These are phyloP conservation scores for Cystobasidium pallidum DNA, from an alignment of 1,284 basidiomycete species.

Conservation along the genomic window DNA sequence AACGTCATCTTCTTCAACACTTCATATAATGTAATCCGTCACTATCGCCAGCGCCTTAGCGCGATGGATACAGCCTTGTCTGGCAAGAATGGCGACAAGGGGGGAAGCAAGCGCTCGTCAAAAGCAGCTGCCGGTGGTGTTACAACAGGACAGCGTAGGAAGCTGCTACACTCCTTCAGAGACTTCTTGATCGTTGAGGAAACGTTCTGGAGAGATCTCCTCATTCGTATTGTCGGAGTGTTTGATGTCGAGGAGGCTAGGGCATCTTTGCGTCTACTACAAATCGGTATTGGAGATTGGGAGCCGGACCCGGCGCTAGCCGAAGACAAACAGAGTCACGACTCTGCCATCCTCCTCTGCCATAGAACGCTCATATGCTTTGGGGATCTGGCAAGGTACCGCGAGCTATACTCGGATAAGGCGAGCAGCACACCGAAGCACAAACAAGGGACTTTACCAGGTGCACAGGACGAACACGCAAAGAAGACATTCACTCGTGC, in stretches of 20 bases:
- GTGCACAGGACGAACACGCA: slow-evolving; percentile 56
- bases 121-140: slow-evolving; percentile 52
- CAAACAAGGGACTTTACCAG: background rate
- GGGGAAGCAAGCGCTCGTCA: slow-evolving; percentile 19
- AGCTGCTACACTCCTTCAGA: slow-evolving; percentile 80
- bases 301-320: slow-evolving; percentile 45
- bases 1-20: slow-evolving; percentile 91
- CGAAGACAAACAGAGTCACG: slow-evolving; percentile 42
- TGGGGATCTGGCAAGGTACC: slow-evolving; percentile 90
- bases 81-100: slow-evolving; percentile 42
- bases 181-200: slow-evolving; percentile 84
- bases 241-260: slow-evolving; percentile 43
- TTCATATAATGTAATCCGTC: slow-evolving; percentile 79
- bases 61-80: slow-evolving; percentile 63
- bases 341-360: slow-evolving; percentile 64
- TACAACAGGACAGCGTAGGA: slow-evolving; percentile 59
- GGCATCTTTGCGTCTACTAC: slow-evolving; percentile 28
- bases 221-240: slow-evolving; percentile 54
- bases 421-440: slow-evolving; percentile 47
- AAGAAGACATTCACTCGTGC: slow-evolving; percentile 73
- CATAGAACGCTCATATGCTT: slow-evolving; percentile 88
- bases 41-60: slow-evolving; percentile 76
- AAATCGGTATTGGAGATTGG: slow-evolving; percentile 41
- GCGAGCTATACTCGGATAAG: slow-evolving; percentile 70
- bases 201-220: slow-evolving; percentile 78